phyloP scores from a whole-genome alignment of 2,329 filamentous ascomycete species.

The Scleromitrula shiraiana region DNA sequence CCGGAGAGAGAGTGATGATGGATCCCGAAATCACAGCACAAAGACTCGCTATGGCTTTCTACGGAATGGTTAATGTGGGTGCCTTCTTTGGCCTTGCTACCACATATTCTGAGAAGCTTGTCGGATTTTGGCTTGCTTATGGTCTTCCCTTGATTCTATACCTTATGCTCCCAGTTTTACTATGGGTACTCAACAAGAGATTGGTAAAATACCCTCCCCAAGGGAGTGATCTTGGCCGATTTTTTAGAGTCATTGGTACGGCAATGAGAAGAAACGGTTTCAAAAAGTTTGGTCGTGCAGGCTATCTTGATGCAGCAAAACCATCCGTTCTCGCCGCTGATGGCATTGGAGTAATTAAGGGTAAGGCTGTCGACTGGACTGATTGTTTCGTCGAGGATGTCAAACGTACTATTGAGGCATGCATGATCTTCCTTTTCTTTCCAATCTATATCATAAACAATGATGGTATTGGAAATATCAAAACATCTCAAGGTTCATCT shows the following conservation, averaged over 20 bases:
- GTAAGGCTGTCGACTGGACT: conserved; percentile 60
- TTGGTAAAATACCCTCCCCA: conserved; percentile 38
- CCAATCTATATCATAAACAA: conserved; percentile 35
- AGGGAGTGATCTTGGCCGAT: conserved; percentile 38
- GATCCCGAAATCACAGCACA: conserved; percentile 51
- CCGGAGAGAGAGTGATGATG: conserved; percentile 52
- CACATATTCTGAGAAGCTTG: conserved; percentile 37
- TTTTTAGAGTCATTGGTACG: conserved; percentile 35
- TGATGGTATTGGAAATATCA: conserved; percentile 41
- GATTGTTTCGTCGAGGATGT: conserved; percentile 77
- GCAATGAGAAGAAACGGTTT: conserved; percentile 46
- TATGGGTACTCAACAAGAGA: conserved; percentile 33
- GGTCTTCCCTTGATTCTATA: conserved; percentile 50
- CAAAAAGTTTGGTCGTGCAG: conserved; percentile 41
- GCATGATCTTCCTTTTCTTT: conserved; percentile 55
- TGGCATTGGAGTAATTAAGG: conserved; percentile 21
- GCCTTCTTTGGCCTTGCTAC: conserved; percentile 40
- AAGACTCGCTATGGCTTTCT: conserved; percentile 43
- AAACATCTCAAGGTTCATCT: conserved; percentile 46
- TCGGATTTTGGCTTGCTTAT: conserved; percentile 41
- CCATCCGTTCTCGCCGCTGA: conserved; percentile 57
- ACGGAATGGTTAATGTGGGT: conserved; percentile 62
- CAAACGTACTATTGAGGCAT: conserved; percentile 59
- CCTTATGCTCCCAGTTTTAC: conserved; percentile 44
- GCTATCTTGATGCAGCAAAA: conserved; percentile 62